These are phyloP conservation scores for Cyclotella cryptica DNA, from an alignment of 108 stramenopile species.

Conservation along the genomic window DNA sequence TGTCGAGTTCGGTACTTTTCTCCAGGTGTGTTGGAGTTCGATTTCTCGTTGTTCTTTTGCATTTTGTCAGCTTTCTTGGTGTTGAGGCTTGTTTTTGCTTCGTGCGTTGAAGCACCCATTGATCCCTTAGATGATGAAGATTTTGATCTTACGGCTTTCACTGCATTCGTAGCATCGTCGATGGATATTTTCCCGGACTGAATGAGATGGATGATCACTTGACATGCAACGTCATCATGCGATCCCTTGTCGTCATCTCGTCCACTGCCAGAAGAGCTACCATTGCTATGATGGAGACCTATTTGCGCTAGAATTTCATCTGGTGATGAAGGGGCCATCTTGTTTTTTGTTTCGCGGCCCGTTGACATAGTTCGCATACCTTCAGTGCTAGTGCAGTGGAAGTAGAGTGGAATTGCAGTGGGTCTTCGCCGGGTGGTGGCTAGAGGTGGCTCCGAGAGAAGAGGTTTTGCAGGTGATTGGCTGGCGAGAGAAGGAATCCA, in stretches of 20 bases:
- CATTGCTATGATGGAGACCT: background rate
- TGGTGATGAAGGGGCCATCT: background rate
- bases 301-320: background rate
- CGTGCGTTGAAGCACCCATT: background rate
- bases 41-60: background rate
- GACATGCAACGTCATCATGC: background rate
- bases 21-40: background rate
- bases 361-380: background rate
- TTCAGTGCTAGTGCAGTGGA: background rate
- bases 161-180: constrained; percentile 23
- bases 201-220: constrained; percentile 25
- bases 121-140: background rate
- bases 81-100: background rate
- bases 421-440: too few relatives aligned
- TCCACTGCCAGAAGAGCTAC: background rate
- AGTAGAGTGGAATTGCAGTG: too few relatives aligned
- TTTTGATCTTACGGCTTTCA: background rate
- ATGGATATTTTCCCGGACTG: constrained; percentile 28
- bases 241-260: background rate
- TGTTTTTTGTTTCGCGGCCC: background rate
- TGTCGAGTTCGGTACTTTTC: constrained; percentile 65
- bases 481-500: too few relatives aligned
- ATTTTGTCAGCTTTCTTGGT: background rate
- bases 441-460: too few relatives aligned
- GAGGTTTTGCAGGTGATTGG: too few relatives aligned